Percentiles rank a stretch among this genome's conserved stretches.
Conservation (phyloP, 176 grass and related monocot species). For the Juncus inflexus region DNA sequence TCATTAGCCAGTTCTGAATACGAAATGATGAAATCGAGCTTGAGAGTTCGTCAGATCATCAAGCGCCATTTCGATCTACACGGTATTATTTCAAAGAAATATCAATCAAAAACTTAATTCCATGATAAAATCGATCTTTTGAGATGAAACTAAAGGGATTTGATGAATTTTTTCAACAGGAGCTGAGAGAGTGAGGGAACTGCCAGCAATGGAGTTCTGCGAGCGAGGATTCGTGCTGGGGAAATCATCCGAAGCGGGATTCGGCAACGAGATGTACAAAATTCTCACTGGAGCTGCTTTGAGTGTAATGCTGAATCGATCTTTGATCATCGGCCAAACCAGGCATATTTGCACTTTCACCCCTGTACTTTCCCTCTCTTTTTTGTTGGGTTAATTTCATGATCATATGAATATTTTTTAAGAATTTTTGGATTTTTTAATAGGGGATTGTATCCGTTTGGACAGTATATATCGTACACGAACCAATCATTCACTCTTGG, state of each 20-base stretch:
- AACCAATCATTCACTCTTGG: constrained; percentile 68
- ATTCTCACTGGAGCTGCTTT: constrained; percentile 80
- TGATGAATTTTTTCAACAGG: constrained; percentile 28
- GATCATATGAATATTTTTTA: neutral
- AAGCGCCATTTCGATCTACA: constrained; percentile 67
- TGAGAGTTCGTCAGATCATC: constrained; percentile 62
- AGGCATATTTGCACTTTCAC: constrained; percentile 66
- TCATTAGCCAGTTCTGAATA: constrained; percentile 32
- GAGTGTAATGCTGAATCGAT: constrained; percentile 89
- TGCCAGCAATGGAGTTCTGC: constrained; percentile 76
- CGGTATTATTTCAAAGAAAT: too few relatives aligned
- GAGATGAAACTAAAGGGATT: too few relatives aligned
- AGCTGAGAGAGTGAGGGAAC: constrained; percentile 57
- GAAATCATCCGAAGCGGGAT: constrained; percentile 92
- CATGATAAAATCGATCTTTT: too few relatives aligned
- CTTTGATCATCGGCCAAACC: constrained; percentile 93
- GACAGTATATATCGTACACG: constrained; percentile 74
- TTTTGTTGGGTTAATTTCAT: neutral
- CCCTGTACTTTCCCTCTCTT: constrained; percentile 43
- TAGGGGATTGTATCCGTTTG: constrained; percentile 81
- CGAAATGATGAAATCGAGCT: constrained; percentile 44
- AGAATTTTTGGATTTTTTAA: too few relatives aligned
- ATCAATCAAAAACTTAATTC: too few relatives aligned
- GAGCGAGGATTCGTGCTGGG: constrained; percentile 84
- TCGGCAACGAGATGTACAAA: constrained; percentile 99